Conservation (phyloP, 768 basidiomycete species). For the Pluteus cervinus region DNA sequence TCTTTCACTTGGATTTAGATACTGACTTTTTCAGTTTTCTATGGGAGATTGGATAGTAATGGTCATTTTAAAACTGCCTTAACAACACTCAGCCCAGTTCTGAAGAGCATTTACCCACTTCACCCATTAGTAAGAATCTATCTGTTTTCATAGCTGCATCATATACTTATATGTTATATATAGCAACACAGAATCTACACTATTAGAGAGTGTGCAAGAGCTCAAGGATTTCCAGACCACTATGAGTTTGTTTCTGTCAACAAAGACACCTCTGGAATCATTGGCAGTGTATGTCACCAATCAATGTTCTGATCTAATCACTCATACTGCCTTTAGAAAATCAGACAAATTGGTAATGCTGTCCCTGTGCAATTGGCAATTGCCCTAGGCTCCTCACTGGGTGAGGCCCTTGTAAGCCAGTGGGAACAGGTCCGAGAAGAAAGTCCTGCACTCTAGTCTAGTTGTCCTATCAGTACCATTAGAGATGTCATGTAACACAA, state of each 20-base stretch:
- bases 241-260: slow-evolving; percentile 56
- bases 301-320: slow-evolving; percentile 2
- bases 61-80: slow-evolving; percentile 58
- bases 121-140: slow-evolving; percentile 31
- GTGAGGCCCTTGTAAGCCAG: slow-evolving; percentile 36
- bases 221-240: slow-evolving; percentile 73
- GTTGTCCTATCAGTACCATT: no score
- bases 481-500: no score
- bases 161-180: not conserved
- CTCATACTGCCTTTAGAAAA: slow-evolving; percentile 40
- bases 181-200: slow-evolving; percentile 71
- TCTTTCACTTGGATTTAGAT: slow-evolving; percentile 4
- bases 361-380: slow-evolving; percentile 67
- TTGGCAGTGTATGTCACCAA: slow-evolving; percentile 23
- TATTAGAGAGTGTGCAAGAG: slow-evolving; percentile 63
- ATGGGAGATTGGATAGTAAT: slow-evolving; percentile 48
- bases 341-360: slow-evolving; percentile 75
- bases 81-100: slow-evolving; percentile 48
- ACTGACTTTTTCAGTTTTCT: slow-evolving; percentile 32
- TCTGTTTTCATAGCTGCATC: not conserved
- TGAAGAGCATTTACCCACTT: slow-evolving; percentile 38
- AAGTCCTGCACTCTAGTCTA: slow-evolving; percentile 36
- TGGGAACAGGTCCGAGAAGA: slow-evolving; percentile 41
- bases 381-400: slow-evolving; percentile 49
- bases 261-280: slow-evolving; percentile 21